Conservation (phyloP, 192 early-diverging fungal species). For the Ambispora gerdemannii region DNA sequence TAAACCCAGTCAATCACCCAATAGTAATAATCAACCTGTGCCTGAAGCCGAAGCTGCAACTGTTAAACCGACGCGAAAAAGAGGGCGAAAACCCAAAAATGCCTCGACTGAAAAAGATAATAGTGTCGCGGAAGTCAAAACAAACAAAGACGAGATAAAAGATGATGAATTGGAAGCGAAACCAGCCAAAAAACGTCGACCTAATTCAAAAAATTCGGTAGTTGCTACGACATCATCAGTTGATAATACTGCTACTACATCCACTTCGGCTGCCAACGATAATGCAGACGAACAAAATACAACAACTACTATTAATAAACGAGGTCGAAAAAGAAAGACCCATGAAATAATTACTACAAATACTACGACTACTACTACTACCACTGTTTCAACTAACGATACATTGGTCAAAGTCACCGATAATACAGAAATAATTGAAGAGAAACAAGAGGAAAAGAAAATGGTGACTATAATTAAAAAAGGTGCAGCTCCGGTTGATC, state of each 20-base stretch:
- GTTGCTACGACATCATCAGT: background rate
- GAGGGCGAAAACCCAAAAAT: background rate
- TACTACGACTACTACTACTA: background rate
- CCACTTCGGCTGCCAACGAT: background rate
- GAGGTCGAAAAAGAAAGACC: background rate
- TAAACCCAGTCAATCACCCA: background rate
- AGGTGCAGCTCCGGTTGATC: slow-evolving; percentile 36
- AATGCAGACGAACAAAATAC: background rate
- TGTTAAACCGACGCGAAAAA: slow-evolving; percentile 1
- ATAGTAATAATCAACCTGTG: background rate
- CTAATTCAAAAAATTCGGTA: background rate
- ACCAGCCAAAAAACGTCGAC: background rate
- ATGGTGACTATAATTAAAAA: slow-evolving; percentile 26
- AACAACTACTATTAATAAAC: background rate
- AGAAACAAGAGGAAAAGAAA: slow-evolving; percentile 32
- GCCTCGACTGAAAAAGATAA: too few relatives aligned
- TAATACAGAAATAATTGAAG: slow-evolving; percentile 27
- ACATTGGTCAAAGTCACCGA: background rate
- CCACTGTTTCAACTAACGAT: slow-evolving; percentile 3
- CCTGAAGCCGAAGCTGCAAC: background rate
- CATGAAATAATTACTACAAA: background rate
- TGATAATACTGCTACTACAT: background rate
- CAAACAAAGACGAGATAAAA: too few relatives aligned
- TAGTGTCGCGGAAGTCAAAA: too few relatives aligned
- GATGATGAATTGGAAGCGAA: background rate